Conservation (phyloP, 306 rosid species). For the Glycine soja region DNA sequence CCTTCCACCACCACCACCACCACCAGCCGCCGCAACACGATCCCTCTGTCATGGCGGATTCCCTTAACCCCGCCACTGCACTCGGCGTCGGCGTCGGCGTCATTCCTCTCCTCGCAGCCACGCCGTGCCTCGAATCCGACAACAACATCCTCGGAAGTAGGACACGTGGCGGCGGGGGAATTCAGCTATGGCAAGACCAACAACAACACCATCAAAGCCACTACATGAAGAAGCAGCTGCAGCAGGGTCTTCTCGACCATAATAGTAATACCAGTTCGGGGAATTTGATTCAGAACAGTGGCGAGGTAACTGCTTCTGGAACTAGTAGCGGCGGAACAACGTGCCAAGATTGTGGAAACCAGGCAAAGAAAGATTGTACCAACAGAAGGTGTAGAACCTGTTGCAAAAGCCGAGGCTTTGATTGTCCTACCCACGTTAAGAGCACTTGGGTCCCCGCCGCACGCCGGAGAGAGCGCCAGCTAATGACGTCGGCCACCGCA, state of each 20-base stretch:
- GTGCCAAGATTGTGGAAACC: conserved; percentile 96
- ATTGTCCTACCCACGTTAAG: conserved; percentile 89
- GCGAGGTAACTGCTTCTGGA: conserved; percentile 50
- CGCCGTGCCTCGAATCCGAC: conserved; percentile 59
- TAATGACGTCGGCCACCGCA: conserved; percentile 23
- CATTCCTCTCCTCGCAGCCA: conserved; percentile 68
- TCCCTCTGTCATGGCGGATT: conserved; percentile 48
- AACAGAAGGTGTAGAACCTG: conserved; percentile 91
- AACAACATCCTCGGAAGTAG: conserved; percentile 34
- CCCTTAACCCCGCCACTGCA: conserved; percentile 77
- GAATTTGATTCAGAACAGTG: conserved; percentile 48
- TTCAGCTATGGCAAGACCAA: conserved; percentile 89
- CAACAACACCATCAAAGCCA: conserved; percentile 41
- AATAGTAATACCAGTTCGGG: conserved; percentile 33
- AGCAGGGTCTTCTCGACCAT: conserved; percentile 48
- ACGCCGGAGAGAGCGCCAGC: conserved; percentile 87
- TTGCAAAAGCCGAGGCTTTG: conserved; percentile 90
- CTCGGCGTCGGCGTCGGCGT: conserved; percentile 91
- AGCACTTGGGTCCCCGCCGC: conserved; percentile 98
- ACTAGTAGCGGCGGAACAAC: conserved; percentile 56
- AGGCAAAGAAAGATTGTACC: conserved; percentile 90
- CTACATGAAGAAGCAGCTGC: conserved; percentile 65
- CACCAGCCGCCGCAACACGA: conserved; percentile 1
- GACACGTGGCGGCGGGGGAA: conserved; percentile 59
- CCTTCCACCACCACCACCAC: conserved; percentile 56